Base-by-base conservation (phyloP, 306 rosid species). In the Gynostemma pentaphyllum region DNA sequence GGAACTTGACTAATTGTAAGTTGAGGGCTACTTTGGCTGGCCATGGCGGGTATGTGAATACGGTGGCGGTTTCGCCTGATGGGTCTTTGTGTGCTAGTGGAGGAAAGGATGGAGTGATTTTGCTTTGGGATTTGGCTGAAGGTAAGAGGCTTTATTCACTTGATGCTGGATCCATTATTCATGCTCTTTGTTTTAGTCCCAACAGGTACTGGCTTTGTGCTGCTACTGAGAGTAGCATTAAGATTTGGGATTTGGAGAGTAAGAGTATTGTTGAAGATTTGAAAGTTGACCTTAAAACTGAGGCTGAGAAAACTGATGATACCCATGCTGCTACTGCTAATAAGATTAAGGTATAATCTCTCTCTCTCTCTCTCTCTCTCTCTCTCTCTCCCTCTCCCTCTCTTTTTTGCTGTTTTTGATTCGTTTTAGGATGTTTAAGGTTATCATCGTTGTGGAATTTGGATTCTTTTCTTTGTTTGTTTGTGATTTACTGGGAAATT, bases 171-270 rank as follows among this genome's bases (percentile, higher is more conserved):
- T 68, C 72, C 6, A 68, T 68, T 55, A 68, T 68, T 29, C 72
- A 68, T 54, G 81, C 99, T 0, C 78, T 94, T 5, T 94, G 99
- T 73, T 94, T 94, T 53, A 89, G 99, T 45, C 99, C 99, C 6
- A 94, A 94, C 65, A 84, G 97, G 85, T 94, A 89, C 70, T 94
- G 99, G 99, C 87, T 94, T 0, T 94, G 97, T 32, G 99, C 99
- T 11, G 99, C 99, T 0, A 94, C 97, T 1, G 99, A 89, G 69
- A 73, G 77, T 34, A 89, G 99, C 68, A 94, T 94, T 37, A 94
- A 86, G 99, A 94, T 94, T 79, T 94, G 99, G 97, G 99, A 94
- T 72, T 83, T 94, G 79, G 99, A 94, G 81, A 94, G 97, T 27
- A 94, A 94, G 85, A 86, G 87, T 61, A 80, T 94, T 21, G 97